Conservation (phyloP, 805 yeast species). For the Groenewaldozyma tartarivorans region DNA sequence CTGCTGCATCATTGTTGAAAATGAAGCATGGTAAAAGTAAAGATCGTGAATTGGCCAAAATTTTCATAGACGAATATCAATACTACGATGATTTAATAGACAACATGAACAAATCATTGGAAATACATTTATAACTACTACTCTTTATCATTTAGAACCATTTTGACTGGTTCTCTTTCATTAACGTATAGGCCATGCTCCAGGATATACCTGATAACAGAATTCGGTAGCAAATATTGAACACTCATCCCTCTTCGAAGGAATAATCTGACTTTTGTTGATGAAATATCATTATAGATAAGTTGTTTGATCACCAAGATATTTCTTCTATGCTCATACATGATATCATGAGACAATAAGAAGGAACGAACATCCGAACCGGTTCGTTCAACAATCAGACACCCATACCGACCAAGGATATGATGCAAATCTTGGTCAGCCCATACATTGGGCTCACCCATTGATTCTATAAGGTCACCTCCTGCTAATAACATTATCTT, state of each 20-base stretch:
- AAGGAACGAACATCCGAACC: constrained; percentile 94
- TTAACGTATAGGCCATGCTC: constrained; percentile 79
- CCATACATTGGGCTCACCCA: constrained; percentile 99
- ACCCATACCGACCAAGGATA: constrained; percentile 91
- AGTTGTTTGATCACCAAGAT: constrained; percentile 91
- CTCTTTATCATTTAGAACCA: constrained; percentile 39
- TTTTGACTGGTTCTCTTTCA: constrained; percentile 90
- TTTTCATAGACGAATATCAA: constrained; percentile 30
- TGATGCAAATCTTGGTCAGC: constrained; percentile 93
- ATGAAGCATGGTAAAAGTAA: constrained; percentile 35
- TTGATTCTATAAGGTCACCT: constrained; percentile 92
- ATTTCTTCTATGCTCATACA: constrained; percentile 92
- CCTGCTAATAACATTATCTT: constrained; percentile 96
- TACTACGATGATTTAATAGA: constrained; percentile 10
- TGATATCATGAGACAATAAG: constrained; percentile 85
- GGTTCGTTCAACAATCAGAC: constrained; percentile 92
- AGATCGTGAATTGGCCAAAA: neutral
- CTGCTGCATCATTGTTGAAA: constrained; percentile 1
- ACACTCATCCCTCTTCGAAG: constrained; percentile 94
- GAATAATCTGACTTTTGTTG: constrained; percentile 89
- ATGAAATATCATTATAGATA: constrained; percentile 90
- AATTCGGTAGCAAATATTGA: constrained; percentile 85
- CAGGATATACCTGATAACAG: constrained; percentile 89
- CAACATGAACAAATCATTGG: constrained; percentile 23
- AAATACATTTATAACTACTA: constrained; percentile 17